Evolutionary conservation across 768 basidiomycete genomes (phyloP).

Genomic region (Psilocybe tampanensis): DNA sequence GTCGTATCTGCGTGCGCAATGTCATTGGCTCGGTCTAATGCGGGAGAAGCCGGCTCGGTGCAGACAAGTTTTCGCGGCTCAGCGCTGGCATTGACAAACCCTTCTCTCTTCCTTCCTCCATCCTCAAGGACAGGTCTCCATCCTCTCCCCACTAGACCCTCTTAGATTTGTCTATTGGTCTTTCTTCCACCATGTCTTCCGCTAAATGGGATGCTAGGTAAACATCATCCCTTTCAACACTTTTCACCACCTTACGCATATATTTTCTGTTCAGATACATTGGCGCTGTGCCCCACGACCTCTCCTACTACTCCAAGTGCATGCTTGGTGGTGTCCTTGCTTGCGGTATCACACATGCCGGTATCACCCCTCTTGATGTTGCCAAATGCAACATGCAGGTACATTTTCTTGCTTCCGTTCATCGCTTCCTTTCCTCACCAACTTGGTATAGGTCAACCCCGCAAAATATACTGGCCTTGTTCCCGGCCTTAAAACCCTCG

Average conservation of each 20-base stretch:
- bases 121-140: constrained; percentile 23
- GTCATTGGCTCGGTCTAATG: constrained; percentile 39
- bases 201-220: constrained; percentile 81
- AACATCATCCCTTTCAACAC: constrained; percentile 4
- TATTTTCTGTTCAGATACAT: constrained; percentile 46
- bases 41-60: constrained; percentile 38
- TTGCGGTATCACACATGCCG: constrained; percentile 87
- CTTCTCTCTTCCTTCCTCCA: constrained; percentile 22
- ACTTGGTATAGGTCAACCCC: constrained; percentile 63
- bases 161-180: constrained; percentile 33
- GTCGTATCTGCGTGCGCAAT: constrained; percentile 22
- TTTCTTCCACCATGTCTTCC: constrained; percentile 48
- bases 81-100: constrained; percentile 22
- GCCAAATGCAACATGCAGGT: constrained; percentile 95
- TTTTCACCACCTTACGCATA: neutral
- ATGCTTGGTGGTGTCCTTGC: constrained; percentile 88
- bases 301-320: constrained; percentile 79
- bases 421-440: neutral
- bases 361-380: constrained; percentile 85
- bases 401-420: neutral
- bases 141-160: constrained; percentile 29
- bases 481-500: constrained; percentile 61
- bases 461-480: constrained; percentile 71
- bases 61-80: constrained; percentile 28
- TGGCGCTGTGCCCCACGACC: constrained; percentile 77